Evolutionary conservation across 1,284 basidiomycete genomes (phyloP).

Genomic region (Ceratobasidium sp.): DNA sequence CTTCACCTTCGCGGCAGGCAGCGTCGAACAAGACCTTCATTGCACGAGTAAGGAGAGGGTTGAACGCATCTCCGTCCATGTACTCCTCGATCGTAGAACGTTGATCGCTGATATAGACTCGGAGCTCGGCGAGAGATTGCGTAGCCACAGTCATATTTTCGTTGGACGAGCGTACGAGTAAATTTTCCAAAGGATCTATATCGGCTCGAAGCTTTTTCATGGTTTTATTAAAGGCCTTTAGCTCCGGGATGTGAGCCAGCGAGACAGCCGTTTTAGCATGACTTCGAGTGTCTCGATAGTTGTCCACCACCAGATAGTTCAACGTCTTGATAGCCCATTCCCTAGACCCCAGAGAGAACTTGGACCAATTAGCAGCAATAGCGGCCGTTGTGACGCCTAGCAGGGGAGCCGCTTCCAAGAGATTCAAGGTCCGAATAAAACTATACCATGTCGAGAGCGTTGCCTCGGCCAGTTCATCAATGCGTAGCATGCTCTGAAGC

Average conservation of each 20-base stretch:
- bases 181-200: constrained; percentile 68
- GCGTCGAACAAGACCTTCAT: constrained; percentile 77
- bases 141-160: constrained; percentile 86
- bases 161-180: constrained; percentile 79
- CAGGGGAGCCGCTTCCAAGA: constrained; percentile 82
- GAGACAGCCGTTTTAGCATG: constrained; percentile 84
- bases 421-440: constrained; percentile 79
- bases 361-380: constrained; percentile 81
- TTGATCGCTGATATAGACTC: constrained; percentile 68
- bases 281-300: constrained; percentile 64
- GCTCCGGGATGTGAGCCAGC: constrained; percentile 74
- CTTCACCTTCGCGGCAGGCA: constrained; percentile 81
- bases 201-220: constrained; percentile 65
- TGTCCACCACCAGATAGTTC: constrained; percentile 75
- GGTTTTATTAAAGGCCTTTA: constrained; percentile 63
- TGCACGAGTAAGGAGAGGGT: constrained; percentile 77
- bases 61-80: constrained; percentile 87
- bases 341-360: constrained; percentile 67
- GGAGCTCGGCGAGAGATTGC: constrained; percentile 83
- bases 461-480: constrained; percentile 78
- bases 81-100: constrained; percentile 68
- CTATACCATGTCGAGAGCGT: constrained; percentile 85
- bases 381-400: constrained; percentile 91
- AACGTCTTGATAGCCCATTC: constrained; percentile 71
- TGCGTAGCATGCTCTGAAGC: constrained; percentile 86